Base-by-base conservation (phyloP, 2,329 filamentous ascomycete genomes). In the Penicillium brevicompactum region DNA sequence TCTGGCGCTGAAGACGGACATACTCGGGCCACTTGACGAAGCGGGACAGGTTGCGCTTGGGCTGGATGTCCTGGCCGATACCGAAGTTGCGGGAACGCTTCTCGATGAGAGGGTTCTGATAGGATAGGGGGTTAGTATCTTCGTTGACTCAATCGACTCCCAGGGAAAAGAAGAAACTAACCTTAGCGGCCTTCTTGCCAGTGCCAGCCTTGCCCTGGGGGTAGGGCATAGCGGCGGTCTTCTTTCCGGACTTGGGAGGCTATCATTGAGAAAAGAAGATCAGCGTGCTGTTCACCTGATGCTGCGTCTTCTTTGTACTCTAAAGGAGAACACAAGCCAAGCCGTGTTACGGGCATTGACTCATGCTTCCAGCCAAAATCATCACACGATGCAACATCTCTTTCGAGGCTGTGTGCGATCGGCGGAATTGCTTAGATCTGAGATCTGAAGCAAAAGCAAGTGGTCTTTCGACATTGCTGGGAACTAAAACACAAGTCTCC, bases 11-110 rank as follows among this genome's bases (percentile, higher is more conserved):
- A 66, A 97, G 92, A 73, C 92, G 93, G 81, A 99, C 90, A 82
- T 97, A 97, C 84, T 95, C 91, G 79, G 94, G 94, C 94, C 94
- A 99, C 86, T 94, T 95, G 75, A 99, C 92, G 91, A 99, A 97
- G 79, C 92, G 92, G 72, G 89, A 91, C 63, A 96, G 86, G 85
- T 99, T 97, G 77, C 92, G 90, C 78, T 86, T 87, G 74, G 93
- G 92, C 84, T 97, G 94, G 81, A 97, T 92, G 82, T 97, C 93
- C 86, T 97, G 92, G 77, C 94, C 94, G 78, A 99, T 96, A 78
- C 93, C 94, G 81, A 87, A 99, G 91, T 99, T 99, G 77, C 90
- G 90, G 73, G 91, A 82, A 73, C 92, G 91, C 86, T 94, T 96
- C 91, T 99, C 94, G 81, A 99, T 87, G 77, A 99, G 92, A 78